Evolutionary conservation across 106 monocot species (phyloP).

Genomic region (Posidonia australis): DNA sequence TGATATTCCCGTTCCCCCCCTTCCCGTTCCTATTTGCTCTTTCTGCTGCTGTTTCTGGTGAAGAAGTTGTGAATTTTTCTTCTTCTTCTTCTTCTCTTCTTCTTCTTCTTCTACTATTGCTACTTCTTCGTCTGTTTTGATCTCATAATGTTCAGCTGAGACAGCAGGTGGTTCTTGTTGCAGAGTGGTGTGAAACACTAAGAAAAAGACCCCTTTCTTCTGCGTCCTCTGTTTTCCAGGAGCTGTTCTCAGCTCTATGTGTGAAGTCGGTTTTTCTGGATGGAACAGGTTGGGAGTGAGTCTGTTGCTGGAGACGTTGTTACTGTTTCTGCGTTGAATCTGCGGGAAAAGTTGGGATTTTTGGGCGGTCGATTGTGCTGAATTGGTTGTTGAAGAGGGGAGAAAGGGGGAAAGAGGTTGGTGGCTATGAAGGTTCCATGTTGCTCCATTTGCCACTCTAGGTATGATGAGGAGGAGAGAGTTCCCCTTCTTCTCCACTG

Average conservation of each 20-base stretch:
- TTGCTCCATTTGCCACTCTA: conserved; percentile 80
- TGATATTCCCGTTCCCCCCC: not conserved
- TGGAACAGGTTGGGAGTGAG: not conserved
- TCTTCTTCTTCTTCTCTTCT: no score
- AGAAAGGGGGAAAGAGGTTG: not conserved
- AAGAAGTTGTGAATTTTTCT: not conserved
- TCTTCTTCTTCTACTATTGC: no score
- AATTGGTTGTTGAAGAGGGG: not conserved
- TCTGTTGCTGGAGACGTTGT: not conserved
- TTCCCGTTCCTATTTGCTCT: not conserved
- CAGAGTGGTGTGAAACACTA: no score
- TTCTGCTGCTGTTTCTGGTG: not conserved
- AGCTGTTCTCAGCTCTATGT: not conserved
- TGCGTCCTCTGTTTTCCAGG: not conserved
- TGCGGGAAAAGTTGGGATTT: not conserved
- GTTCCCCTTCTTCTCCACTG: conserved; percentile 77
- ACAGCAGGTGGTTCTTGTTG: no score
- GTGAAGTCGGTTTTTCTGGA: not conserved
- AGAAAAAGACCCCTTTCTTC: no score
- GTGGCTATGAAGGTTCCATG: conserved; percentile 74
- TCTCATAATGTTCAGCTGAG: no score
- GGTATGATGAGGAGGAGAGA: conserved; percentile 87
- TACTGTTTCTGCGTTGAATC: not conserved
- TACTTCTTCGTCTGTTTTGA: no score
- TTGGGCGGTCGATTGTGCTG: not conserved